Evolutionary conservation across 1,284 basidiomycete genomes (phyloP).

Genomic region (Melampsora americana): DNA sequence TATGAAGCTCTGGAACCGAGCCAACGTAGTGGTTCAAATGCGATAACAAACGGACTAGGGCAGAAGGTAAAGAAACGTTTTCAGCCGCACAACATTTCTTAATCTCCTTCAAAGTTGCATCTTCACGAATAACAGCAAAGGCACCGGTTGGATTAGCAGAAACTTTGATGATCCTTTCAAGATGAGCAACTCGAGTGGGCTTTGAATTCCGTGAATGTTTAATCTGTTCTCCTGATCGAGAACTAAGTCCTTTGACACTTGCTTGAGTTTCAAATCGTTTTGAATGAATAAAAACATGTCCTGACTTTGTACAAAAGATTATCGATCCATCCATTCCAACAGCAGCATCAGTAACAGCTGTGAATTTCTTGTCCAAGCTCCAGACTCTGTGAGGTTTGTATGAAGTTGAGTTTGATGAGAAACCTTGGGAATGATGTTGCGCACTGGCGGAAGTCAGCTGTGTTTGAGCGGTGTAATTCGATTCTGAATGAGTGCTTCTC

Average conservation of each 20-base stretch:
- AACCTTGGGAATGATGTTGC: not conserved
- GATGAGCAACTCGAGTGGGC: constrained; percentile 74
- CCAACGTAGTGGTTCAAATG: constrained; percentile 46
- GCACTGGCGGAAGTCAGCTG: constrained; percentile 8
- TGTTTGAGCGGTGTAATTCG: constrained; percentile 32
- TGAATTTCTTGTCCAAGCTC: constrained; percentile 13
- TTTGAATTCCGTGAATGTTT: constrained; percentile 64
- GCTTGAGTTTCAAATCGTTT: constrained; percentile 54
- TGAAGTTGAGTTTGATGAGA: not conserved
- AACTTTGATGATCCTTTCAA: constrained; percentile 81
- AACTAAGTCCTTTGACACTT: constrained; percentile 50
- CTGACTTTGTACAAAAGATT: constrained; percentile 87
- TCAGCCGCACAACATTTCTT: constrained; percentile 62
- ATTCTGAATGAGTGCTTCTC: constrained; percentile 47
- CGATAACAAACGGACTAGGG: constrained; percentile 59
- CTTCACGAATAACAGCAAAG: constrained; percentile 77
- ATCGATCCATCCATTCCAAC: constrained; percentile 82
- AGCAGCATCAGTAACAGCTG: constrained; percentile 66
- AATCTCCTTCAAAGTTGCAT: constrained; percentile 55
- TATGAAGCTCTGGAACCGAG: constrained; percentile 26
- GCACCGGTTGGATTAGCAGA: constrained; percentile 83
- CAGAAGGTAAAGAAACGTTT: constrained; percentile 66
- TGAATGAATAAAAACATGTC: constrained; percentile 83
- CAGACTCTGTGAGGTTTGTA: constrained; percentile 32
- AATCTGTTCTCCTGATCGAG: constrained; percentile 41